Percentiles rank a stretch among this genome's conserved stretches.
These are phyloP conservation scores for Rhynchospora breviuscula DNA, from an alignment of 176 grass and related monocot genomes.

Conservation along the genomic window DNA sequence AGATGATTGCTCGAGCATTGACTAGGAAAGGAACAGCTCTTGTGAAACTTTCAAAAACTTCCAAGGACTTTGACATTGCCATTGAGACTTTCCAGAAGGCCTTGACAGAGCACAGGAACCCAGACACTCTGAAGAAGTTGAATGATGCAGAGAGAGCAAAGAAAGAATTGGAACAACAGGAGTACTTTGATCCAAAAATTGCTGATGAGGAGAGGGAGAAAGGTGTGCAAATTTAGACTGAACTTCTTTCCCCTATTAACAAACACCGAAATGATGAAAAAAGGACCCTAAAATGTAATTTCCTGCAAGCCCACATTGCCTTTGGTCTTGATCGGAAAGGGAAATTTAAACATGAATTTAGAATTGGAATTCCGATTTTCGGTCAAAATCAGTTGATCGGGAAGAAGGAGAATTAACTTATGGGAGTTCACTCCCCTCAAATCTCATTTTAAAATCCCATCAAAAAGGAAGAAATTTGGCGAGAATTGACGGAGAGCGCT, in stretches of 20 bases:
- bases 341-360: too few species aligned
- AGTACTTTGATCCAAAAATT: slow-evolving; percentile 84
- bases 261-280: not conserved
- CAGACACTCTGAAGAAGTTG: slow-evolving; percentile 78
- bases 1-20: slow-evolving; percentile 89
- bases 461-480: too few species aligned
- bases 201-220: slow-evolving; percentile 96
- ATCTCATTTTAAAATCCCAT: too few species aligned
- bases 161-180: slow-evolving; percentile 96
- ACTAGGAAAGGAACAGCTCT: slow-evolving; percentile 98
- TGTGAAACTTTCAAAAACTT: slow-evolving; percentile 69
- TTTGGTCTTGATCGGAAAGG: too few species aligned
- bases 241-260: not conserved
- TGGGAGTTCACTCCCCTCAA: too few species aligned
- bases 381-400: too few species aligned
- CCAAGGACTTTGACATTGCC: slow-evolving; percentile 71
- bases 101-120: slow-evolving; percentile 92
- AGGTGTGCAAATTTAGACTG: slow-evolving; percentile 38
- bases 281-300: not conserved
- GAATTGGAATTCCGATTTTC: too few species aligned
- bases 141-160: slow-evolving; percentile 92
- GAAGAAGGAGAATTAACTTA: too few species aligned
- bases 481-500: too few species aligned
- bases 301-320: not conserved
- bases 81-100: slow-evolving; percentile 96